Percentiles rank a stretch among this genome's conserved stretches.
phyloP scores from a whole-genome alignment of 495 filamentous ascomycete genomes.

The Penicillium lividum region DNA sequence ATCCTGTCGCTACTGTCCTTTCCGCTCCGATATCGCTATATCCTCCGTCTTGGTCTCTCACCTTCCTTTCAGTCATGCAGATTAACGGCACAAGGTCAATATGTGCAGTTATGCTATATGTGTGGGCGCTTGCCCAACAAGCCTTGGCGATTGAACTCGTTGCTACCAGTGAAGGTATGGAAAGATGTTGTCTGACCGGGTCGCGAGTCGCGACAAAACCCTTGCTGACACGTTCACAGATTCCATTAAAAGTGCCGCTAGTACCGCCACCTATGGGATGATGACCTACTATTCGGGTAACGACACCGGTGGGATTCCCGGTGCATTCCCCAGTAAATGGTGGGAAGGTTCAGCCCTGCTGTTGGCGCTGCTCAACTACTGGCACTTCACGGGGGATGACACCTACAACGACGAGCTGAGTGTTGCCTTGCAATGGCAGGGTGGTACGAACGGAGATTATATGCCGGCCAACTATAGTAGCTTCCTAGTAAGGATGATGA shows the following conservation, averaged over 20 bases:
- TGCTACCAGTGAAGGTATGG: conserved; percentile 14
- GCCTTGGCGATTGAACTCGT: conserved; percentile 13
- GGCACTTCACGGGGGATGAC: conserved; percentile 66
- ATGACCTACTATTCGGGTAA: conserved; percentile 24
- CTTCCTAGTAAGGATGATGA: conserved; percentile 28
- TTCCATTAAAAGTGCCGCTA: conserved; percentile 21
- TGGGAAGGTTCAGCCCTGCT: conserved; percentile 72
- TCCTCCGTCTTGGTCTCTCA: neutral
- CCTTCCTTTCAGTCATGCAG: conserved; percentile 6
- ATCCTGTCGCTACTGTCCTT: neutral
- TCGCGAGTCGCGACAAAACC: neutral
- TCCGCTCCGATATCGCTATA: neutral
- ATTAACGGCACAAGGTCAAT: conserved; percentile 10
- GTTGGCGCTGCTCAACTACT: conserved; percentile 69
- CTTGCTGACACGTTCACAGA: conserved; percentile 10
- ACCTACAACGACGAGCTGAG: conserved; percentile 64
- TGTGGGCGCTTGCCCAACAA: neutral
- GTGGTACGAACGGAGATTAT: conserved; percentile 60
- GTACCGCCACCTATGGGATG: conserved; percentile 15
- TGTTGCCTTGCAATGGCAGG: conserved; percentile 61
- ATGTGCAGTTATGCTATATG: conserved; percentile 17
- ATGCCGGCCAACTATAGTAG: conserved; percentile 48
- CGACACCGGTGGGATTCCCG: conserved; percentile 22
- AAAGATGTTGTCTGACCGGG: neutral
- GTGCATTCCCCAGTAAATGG: conserved; percentile 44